Percentiles rank a stretch among this genome's conserved stretches.
These are phyloP conservation scores for Luffa aegyptiaca DNA, from an alignment of 306 rosid genomes.

Conservation along the genomic window DNA sequence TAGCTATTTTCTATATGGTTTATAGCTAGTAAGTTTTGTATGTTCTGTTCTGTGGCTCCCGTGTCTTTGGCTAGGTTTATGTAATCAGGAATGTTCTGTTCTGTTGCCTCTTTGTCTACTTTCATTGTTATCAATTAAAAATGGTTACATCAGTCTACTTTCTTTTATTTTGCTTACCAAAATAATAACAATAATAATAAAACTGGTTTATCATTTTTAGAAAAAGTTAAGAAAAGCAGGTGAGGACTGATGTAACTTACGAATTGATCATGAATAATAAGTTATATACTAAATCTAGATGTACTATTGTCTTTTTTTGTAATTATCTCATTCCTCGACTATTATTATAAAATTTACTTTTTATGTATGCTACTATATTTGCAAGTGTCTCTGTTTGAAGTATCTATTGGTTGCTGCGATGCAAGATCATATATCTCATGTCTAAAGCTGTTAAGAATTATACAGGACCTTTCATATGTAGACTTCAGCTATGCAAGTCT, in stretches of 20 bases:
- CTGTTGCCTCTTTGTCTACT: neutral
- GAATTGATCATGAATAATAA: neutral
- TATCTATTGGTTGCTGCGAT: neutral
- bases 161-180: no score
- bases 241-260: neutral
- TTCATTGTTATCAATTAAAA: no score
- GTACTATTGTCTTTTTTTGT: neutral
- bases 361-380: neutral
- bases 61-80: neutral
- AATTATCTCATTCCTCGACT: neutral
- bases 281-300: neutral
- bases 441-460: slow-evolving; percentile 13
- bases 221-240: neutral
- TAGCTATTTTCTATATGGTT: neutral
- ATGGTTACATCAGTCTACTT: no score
- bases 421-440: neutral
- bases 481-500: slow-evolving; percentile 97
- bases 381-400: neutral
- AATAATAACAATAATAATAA: no score
- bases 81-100: neutral
- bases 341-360: neutral
- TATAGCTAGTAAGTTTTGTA: neutral
- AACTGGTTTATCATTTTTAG: neutral
- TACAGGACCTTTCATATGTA: slow-evolving; percentile 75
- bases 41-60: neutral